Base-by-base conservation (phyloP, 2,329 filamentous ascomycete species). In the Fonsecaea pedrosoi region DNA sequence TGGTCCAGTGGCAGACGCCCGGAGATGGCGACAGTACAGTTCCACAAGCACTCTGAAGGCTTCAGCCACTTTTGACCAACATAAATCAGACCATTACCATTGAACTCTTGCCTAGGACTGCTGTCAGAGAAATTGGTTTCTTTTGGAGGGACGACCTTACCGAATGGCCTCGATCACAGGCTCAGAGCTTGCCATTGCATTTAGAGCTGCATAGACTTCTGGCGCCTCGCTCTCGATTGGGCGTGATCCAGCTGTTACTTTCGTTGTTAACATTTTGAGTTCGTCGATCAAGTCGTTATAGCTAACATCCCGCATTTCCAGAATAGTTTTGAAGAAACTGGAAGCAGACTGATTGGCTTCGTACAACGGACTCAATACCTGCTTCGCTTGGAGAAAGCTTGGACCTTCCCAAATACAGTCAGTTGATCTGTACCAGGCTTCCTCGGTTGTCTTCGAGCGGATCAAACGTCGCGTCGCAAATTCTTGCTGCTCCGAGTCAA, bases 361-460 rank as follows among this genome's bases (percentile, higher is more conserved):
- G 53, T 69, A 69, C 25, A 57, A 9, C 15, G 64, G 54, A 62
- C 35, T 18, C 38, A 69, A 30, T 34, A 60, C 60, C 13, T 64
- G 32, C 38, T 69, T 69, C 18, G 50, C 30, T 2, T n/a, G 64
- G 32, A 69, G 59, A 55, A 62, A 59, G 13, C 25, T 42, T 35
- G 54, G 56, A n/a, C 67, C 65, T 54, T 66, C 35, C 67, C 67
- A 69, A 50, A 69, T 50, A 38, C 67, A 69, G 38, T 69, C 54
- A 42, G 58, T 57, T 30, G 58, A 61, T 58, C 18, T 62, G 53
- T 37, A 66, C 64, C 64, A 66, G 25, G 48, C 50, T 54, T 62
- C 64, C 15, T 13, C 48, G 15, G n/a, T 12, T 32, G 30, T 62
- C 40, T 30, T 21, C n/a, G 50, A 15, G 59, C 59, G 64, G 38